Evolutionary conservation across 1,284 basidiomycete species (phyloP), one percentile per base, ranked within the genome.

Genomic region (Porodaedalea pini): DNA sequence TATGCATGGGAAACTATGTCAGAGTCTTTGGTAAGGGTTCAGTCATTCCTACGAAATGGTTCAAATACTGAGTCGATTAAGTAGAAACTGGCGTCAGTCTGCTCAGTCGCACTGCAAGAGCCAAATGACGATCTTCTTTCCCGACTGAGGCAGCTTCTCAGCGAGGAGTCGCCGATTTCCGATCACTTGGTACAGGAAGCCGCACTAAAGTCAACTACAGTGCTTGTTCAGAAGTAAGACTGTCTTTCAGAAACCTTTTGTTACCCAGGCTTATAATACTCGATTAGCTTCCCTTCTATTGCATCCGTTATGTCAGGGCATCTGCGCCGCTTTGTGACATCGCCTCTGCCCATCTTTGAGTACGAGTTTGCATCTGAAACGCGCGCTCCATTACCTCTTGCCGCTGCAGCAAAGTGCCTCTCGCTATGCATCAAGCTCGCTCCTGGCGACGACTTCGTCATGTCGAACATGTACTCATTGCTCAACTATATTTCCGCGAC

Each of bases 381-480:
- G 29, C 78, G 84, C 37, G 82, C 88, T 0, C 86, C 90, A 1
- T 86, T 90, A 1, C 85, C 90, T 8, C 77, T 97, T 13, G 78
- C 83, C 29, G 88, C 94, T 1, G 92, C 94, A 2, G 94, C 94
- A 1, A 92, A 89, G 67, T 94, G 92, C 65, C 78, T 98, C 32
- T 89, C 92, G 2, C 78, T 92, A 54, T 98, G 95, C 70, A 90
- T 98, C 61, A 87, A 88, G 90, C 76, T 92, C 56, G 85, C 91
- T 11, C 88, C 90, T 5, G 91, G 91, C 54, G 92, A 96, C 64
- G 94, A 96, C 69, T 81, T 95, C 47, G 82, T 94, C 65, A 88
- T 95, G 79, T 97, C 94, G 2, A 94, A 94, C 64, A 90, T 97
- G 83, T 98, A 98, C 71, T 95, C 94, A 7, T 80, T 98, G 13